Evolutionary conservation across 2,329 filamentous ascomycete genomes (phyloP), one percentile per base, ranked within the genome.

Genomic region (Neopestalotiopsis sp.): DNA sequence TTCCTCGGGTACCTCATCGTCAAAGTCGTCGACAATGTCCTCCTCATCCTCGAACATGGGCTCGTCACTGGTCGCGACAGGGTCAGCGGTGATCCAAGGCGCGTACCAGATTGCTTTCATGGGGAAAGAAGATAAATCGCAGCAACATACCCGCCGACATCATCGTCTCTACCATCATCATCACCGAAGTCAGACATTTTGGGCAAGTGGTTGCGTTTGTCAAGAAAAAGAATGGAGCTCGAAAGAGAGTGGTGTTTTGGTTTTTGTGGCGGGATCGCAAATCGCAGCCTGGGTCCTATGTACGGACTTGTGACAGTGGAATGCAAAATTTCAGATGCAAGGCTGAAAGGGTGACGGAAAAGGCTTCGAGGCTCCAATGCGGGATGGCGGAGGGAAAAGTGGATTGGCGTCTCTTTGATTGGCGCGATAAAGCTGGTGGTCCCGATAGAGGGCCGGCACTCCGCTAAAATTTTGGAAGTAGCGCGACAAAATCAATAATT

Each of bases 31-130:
- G 70, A 89, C 86, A 69, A 85, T 83, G 73, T 86, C 85, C 69
- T 91, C 89, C 67, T 92, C 90, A 70, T 94, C 91, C 72, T 95
- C 90, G 83, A 89, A 92, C 76, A 89, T 88, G 76, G 92, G 89
- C 81, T 91, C 89, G 77, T 92, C 91, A 74, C 90, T 92, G 76
- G 24, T 75, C 72, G 62, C 72, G 86, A 84, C 75, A 71, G 72
- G 72, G 71, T 49, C 69, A 72, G 65, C 69, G 59, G 70, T 71
- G 71, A 70, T 74, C 73, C 67, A 72, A 10, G 67, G 59, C 70
- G 64, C 69, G 72, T 66, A 70, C 72, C 63, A 53, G 58, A n/a
- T 20, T 13, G 62, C 38, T 32, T 20, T 62, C 24, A 28, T 28
- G 24, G 24, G 24, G 24, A 34, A 13, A 57, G 4, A 20, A 17